Evolutionary conservation across 768 basidiomycete species (phyloP).

Genomic region (Serendipita sp.): DNA sequence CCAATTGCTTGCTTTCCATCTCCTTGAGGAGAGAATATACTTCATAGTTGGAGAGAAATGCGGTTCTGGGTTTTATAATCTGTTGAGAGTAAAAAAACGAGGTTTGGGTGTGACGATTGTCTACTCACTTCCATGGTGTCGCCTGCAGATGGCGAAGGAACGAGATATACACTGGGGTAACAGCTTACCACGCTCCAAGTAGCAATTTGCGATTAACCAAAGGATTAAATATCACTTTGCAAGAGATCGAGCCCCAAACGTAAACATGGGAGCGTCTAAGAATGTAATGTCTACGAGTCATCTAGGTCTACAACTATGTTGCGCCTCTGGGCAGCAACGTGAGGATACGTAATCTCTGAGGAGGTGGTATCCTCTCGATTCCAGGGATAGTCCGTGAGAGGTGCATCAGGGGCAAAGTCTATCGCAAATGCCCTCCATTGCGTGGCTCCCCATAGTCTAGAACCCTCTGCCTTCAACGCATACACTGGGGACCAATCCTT

Average conservation of each 20-base stretch:
- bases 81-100: slow-evolving; percentile 15
- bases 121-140: not conserved
- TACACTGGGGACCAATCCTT: slow-evolving; percentile 61
- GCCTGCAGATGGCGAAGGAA: not conserved
- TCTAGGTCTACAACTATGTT: not conserved
- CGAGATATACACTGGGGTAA: not conserved
- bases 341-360: not conserved
- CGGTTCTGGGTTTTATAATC: slow-evolving; percentile 53
- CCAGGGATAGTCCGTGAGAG: not conserved
- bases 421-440: slow-evolving; percentile 62
- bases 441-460: slow-evolving; percentile 62
- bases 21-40: slow-evolving; percentile 62
- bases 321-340: not conserved
- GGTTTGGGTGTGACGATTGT: not conserved
- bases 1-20: slow-evolving; percentile 56
- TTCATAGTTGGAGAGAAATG: slow-evolving; percentile 81
- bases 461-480: slow-evolving; percentile 53
- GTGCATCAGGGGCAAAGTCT: slow-evolving; percentile 52
- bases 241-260: not conserved
- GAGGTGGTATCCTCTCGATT: not conserved
- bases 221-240: not conserved
- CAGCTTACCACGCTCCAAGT: not conserved
- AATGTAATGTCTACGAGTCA: not conserved
- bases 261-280: not conserved
- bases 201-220: not conserved